A percentile compares a stretch with the other conserved stretches of the same genome.
These are phyloP conservation scores for Huntiella bhutanensis DNA, from an alignment of 2,329 filamentous ascomycete genomes.

Conservation along the genomic window DNA sequence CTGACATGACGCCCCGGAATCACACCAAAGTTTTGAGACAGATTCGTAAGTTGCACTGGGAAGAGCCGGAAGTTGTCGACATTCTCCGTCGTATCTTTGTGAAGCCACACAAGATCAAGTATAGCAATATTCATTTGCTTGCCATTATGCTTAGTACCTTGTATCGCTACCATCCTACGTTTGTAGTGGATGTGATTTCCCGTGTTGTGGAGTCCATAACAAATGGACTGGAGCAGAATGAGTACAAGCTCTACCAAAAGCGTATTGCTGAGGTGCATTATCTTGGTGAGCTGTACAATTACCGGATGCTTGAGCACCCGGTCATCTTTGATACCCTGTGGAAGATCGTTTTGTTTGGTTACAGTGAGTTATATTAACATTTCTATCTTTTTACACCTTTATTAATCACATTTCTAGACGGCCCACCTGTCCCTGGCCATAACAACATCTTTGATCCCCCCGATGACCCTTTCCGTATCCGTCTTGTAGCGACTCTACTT, in stretches of 20 bases:
- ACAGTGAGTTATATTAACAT: constrained; percentile 30
- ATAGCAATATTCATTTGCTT: constrained; percentile 85
- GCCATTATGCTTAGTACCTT: constrained; percentile 77
- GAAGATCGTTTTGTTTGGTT: constrained; percentile 82
- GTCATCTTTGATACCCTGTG: constrained; percentile 93
- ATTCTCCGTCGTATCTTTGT: constrained; percentile 82
- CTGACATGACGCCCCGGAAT: constrained; percentile 85
- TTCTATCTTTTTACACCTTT: background rate
- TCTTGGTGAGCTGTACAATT: constrained; percentile 90
- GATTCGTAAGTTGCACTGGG: constrained; percentile 91
- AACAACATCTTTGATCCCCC: constrained; percentile 66
- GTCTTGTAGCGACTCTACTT: constrained; percentile 69
- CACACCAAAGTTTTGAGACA: constrained; percentile 89
- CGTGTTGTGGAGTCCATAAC: constrained; percentile 76
- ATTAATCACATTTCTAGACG: constrained; percentile 28
- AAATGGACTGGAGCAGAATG: constrained; percentile 80
- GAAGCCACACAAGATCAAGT: constrained; percentile 93
- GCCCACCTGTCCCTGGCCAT: constrained; percentile 56
- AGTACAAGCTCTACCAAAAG: constrained; percentile 93
- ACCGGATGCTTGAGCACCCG: constrained; percentile 86
- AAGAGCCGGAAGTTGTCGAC: constrained; percentile 67
- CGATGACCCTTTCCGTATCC: constrained; percentile 91
- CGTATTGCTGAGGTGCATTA: constrained; percentile 93
- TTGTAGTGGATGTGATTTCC: constrained; percentile 81
- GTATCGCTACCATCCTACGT: constrained; percentile 79